Conservation (phyloP, 2,329 filamentous ascomycete species). For the Phoma herbarum region DNA sequence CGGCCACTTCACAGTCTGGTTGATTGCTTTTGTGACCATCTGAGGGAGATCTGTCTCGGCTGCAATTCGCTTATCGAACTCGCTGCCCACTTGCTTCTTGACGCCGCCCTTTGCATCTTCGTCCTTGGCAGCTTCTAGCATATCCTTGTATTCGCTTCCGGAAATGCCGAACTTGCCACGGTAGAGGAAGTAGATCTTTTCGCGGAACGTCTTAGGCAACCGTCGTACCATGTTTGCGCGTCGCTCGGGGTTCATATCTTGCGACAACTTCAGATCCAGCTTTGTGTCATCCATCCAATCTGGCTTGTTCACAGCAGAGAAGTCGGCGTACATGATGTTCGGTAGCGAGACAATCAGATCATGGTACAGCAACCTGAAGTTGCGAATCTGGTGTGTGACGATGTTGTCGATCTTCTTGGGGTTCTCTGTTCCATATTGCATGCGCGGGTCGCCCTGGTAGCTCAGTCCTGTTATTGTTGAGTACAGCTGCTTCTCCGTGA, state of each 20-base stretch:
- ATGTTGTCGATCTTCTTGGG: slow-evolving; percentile 94
- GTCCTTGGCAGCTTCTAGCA: slow-evolving; percentile 80
- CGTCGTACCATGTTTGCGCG: slow-evolving; percentile 96
- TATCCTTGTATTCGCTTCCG: slow-evolving; percentile 79
- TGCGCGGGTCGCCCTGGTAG: slow-evolving; percentile 95
- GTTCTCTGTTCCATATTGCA: slow-evolving; percentile 89
- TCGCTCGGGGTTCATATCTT: slow-evolving; percentile 92
- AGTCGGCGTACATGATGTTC: slow-evolving; percentile 80
- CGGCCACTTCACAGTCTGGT: slow-evolving; percentile 90
- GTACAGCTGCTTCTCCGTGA: slow-evolving; percentile 89
- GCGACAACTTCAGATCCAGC: slow-evolving; percentile 72
- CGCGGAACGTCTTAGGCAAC: slow-evolving; percentile 84
- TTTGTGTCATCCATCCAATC: slow-evolving; percentile 69
- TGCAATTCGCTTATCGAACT: slow-evolving; percentile 87
- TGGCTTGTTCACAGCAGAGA: slow-evolving; percentile 61
- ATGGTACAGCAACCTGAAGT: slow-evolving; percentile 90
- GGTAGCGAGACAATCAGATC: slow-evolving; percentile 89
- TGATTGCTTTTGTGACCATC: slow-evolving; percentile 79
- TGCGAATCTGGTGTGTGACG: slow-evolving; percentile 86
- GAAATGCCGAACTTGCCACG: slow-evolving; percentile 90
- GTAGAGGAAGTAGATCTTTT: slow-evolving; percentile 93
- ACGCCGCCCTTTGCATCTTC: slow-evolving; percentile 70
- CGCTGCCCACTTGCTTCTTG: slow-evolving; percentile 77
- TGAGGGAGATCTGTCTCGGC: slow-evolving; percentile 74
- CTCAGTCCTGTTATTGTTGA: slow-evolving; percentile 90